Evolutionary conservation across 1,284 basidiomycete genomes (phyloP), one percentile per base, ranked within the genome.

Genomic region (Sparassis latifolia): DNA sequence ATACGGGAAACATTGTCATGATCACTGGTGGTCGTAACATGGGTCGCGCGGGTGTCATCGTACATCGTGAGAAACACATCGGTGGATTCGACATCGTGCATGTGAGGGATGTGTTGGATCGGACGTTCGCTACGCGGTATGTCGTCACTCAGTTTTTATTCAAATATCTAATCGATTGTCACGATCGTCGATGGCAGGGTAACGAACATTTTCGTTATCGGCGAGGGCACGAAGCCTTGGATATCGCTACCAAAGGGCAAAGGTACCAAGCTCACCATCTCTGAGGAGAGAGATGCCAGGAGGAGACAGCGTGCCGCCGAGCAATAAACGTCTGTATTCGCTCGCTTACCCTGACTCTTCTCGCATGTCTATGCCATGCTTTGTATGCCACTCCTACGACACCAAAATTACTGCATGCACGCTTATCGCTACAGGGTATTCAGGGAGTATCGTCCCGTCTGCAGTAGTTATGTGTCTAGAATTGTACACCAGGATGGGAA

Each of bases 21-120:
- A 84, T 97, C 76, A 99, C 97, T 58, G 96, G 96, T 70, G 96
- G 96, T 64, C 93, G 96, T 73, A 99, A 98, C 89, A 97, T 97
- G 92, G 96, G 97, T 66, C 88, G 97, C 78, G 88, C 86, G 56
- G 97, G 96, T 80, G 83, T 93, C 58, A 97, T 99, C 64, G 84
- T 91, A 55, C 92, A 96, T 76, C 84, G 89, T 64, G 97, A 99
- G 81, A 93, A 93, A 76, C 96, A 98, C 78, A 77, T 92, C 63
- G 96, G 96, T 72, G 96, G 94, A 61, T 97, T 96, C 75, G 95
- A 98, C 77, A 96, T 97, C 58, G 91, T 96, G 55, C 95, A 98
- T 71, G 90, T 99, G 65, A 93, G 92, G 74, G 96, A 99, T 69
- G 87, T 91, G 46, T 79, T 97, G 58, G 96, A 97, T 71, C 83